phyloP scores from a whole-genome alignment of 1,139 yeast species.

The Arxiozyma slooffiae region DNA sequence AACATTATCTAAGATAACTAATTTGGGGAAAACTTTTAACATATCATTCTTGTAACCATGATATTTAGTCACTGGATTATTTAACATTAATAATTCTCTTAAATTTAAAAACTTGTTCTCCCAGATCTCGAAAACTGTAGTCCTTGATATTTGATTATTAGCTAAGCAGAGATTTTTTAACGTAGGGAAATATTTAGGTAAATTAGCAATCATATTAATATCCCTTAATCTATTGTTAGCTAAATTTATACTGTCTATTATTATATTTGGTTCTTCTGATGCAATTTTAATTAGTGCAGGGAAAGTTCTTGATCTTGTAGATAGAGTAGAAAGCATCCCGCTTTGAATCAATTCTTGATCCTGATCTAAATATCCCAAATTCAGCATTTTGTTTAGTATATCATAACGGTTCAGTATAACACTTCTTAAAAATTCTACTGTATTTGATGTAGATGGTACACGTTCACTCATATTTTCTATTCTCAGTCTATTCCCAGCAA shows the following conservation, averaged over 20 bases:
- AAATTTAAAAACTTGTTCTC: slow-evolving; percentile 62
- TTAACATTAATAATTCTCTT: slow-evolving; percentile 64
- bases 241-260: slow-evolving; percentile 66
- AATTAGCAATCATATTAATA: slow-evolving; percentile 49
- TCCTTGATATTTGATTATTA: slow-evolving; percentile 54
- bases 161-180: slow-evolving; percentile 72
- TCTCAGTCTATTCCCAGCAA: slow-evolving; percentile 64
- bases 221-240: slow-evolving; percentile 62
- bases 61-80: slow-evolving; percentile 61
- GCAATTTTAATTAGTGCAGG: slow-evolving; percentile 88
- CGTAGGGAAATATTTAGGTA: slow-evolving; percentile 66
- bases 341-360: slow-evolving; percentile 53
- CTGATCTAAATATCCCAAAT: slow-evolving; percentile 55
- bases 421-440: slow-evolving; percentile 53
- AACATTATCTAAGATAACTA: slow-evolving; percentile 70
- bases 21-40: slow-evolving; percentile 63
- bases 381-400: slow-evolving; percentile 53
- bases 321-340: slow-evolving; percentile 56
- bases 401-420: slow-evolving; percentile 63
- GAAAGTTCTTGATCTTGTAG: slow-evolving; percentile 67
- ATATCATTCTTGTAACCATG: slow-evolving; percentile 52
- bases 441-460: slow-evolving; percentile 30
- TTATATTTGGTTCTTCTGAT: slow-evolving; percentile 32
- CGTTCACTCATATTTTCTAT: slow-evolving; percentile 31
- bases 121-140: slow-evolving; percentile 64